phyloP scores from a whole-genome alignment of 1,139 yeast species.

The Arxiozyma slooffiae region DNA sequence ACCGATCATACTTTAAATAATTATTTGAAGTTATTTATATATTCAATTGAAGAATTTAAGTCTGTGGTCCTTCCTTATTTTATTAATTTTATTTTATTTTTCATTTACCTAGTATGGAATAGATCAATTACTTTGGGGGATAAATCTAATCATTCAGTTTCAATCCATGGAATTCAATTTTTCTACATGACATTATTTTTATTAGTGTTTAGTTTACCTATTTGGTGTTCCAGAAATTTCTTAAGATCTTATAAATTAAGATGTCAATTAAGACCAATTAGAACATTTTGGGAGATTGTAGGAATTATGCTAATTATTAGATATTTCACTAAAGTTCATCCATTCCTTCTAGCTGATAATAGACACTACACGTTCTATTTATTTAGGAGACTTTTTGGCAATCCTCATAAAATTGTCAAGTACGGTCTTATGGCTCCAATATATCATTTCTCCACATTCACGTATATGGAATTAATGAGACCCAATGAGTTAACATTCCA shows the following conservation, averaged over 20 bases:
- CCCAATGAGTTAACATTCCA: slow-evolving; percentile 31
- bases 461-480: slow-evolving; percentile 33
- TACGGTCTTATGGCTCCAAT: slow-evolving; percentile 44
- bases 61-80: slow-evolving; percentile 42
- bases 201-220: slow-evolving; percentile 55
- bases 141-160: slow-evolving; percentile 68
- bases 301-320: slow-evolving; percentile 43
- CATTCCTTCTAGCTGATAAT: slow-evolving; percentile 87
- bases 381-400: slow-evolving; percentile 53
- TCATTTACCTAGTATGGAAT: slow-evolving; percentile 48
- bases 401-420: slow-evolving; percentile 31
- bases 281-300: slow-evolving; percentile 28
- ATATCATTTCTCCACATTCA: slow-evolving; percentile 62
- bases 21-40: slow-evolving; percentile 32
- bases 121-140: slow-evolving; percentile 80
- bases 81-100: slow-evolving; percentile 44
- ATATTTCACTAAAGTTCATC: slow-evolving; percentile 68
- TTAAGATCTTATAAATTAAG: slow-evolving; percentile 33
- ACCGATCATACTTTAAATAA: slow-evolving; percentile 32
- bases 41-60: slow-evolving; percentile 30
- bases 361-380: slow-evolving; percentile 87
- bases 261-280: slow-evolving; percentile 22
- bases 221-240: slow-evolving; percentile 44
- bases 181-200: slow-evolving; percentile 67
- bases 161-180: slow-evolving; percentile 67